Base-by-base conservation (phyloP, 2,329 filamentous ascomycete genomes). In the Neonectria ditissima region DNA sequence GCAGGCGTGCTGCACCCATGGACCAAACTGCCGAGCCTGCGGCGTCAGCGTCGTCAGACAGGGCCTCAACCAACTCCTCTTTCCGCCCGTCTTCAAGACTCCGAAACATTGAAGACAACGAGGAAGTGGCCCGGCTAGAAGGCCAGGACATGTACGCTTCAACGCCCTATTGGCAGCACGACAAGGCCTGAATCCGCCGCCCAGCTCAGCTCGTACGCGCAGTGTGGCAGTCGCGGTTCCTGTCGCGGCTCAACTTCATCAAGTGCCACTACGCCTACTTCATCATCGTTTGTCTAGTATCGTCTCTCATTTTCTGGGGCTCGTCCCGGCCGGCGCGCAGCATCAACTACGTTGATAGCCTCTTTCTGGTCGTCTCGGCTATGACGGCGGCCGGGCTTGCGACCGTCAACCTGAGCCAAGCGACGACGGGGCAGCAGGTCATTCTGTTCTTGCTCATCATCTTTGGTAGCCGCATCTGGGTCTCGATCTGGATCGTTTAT, bases 361-460 rank as follows among this genome's bases (percentile, higher is more conserved):
- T 51, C 8, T 51, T 51, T 18, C n/a, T 51, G 16, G 48, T 34
- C 16, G 48, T 51, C n/a, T 51, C 48, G 5, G 48, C 48, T 30
- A 51, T 51, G 48, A 51, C 48, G 7, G 48, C n/a, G n/a, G 30
- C 48, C 16, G 48, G 48, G 2, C 20, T 51, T 28, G 32, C 14
- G 4, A 51, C 48, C 1, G 30, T 51, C 5, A 34, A 51, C 48
- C 48, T 51, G 14, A 51, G 48, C 48, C 16, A 11, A 8, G 6
- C 20, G 48, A 51, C 48, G 26, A 51, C 30, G 16, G 32, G 48
- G 48, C 28, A 51, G 18, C 48, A 51, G 48, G 6, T 22, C 6
- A 20, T 51, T 5, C 28, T 51, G 8, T 34, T 34, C 48, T 18
- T 51, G 10, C 48, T 51, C 4, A 51, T 34, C n/a, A 34, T 51